These are phyloP conservation scores for Schizosaccharomyces versatilis DNA, from an alignment of 1,139 yeast species.

Conservation along the genomic window DNA sequence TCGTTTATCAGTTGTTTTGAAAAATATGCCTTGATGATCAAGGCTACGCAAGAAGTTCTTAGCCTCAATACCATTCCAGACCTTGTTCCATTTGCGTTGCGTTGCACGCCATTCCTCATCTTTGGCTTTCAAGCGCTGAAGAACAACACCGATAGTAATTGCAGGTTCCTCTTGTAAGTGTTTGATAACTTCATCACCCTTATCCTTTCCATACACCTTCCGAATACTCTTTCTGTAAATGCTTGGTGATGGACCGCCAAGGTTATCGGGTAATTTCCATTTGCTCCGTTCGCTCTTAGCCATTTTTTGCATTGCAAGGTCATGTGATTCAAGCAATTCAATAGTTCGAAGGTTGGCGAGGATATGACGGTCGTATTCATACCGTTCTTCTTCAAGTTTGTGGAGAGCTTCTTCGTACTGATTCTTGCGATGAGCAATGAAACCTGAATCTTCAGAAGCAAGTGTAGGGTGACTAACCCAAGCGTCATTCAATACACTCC, in stretches of 20 bases:
- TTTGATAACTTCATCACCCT: conserved; percentile 88
- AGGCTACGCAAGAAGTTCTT: conserved; percentile 79
- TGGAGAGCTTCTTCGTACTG: conserved; percentile 90
- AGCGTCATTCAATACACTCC: conserved; percentile 95
- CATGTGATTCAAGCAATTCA: conserved; percentile 85
- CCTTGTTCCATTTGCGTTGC: conserved; percentile 96
- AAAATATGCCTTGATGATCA: conserved; percentile 86
- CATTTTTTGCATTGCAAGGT: conserved; percentile 86
- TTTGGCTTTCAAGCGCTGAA: conserved; percentile 80
- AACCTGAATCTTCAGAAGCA: conserved; percentile 98
- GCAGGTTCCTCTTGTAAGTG: conserved; percentile 90
- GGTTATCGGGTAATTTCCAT: conserved; percentile 75
- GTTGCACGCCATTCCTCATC: conserved; percentile 98
- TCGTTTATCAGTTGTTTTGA: conserved; percentile 90
- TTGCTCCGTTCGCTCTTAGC: conserved; percentile 64
- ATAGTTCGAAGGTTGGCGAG: conserved; percentile 87
- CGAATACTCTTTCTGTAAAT: conserved; percentile 83
- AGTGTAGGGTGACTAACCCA: conserved; percentile 99
- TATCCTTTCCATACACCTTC: conserved; percentile 78
- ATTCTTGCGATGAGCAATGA: conserved; percentile 89
- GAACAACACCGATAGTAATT: conserved; percentile 78
- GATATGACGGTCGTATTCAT: conserved; percentile 86
- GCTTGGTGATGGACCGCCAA: conserved; percentile 76
- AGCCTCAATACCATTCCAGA: conserved; percentile 96
- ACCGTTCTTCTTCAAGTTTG: conserved; percentile 91